Base-by-base conservation (phyloP, 768 basidiomycete species). In the Serendipita sp. region DNA sequence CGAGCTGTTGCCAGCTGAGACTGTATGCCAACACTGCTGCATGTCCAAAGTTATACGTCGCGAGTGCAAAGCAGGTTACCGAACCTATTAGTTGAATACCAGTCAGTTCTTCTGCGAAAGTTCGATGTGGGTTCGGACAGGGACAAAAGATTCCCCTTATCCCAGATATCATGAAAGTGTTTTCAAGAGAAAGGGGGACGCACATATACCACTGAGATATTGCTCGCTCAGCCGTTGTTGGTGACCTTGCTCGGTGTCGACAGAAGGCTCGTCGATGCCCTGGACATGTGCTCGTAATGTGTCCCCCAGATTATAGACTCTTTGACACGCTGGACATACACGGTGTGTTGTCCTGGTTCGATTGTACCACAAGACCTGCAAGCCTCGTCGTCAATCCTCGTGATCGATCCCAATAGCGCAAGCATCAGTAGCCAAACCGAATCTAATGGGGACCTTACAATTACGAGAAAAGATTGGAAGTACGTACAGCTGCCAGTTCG, bases 301-400 rank as follows among this genome's bases (percentile, higher is more conserved):
- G 56, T 91, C 88, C 0, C 86, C 86, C 0, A 90, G 72, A 3
- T 74, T 76, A 69, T 89, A 91, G 31, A 89, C 71, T 16, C 88
- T 74, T 70, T 82, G 81, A 68, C 89, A 91, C 0, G 86, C 80
- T 2, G 89, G 88, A 67, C 89, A 91, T 60, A 90, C 78, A 28
- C 89, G 82, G 61, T 82, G 79, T 9, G 76, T 78, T 3, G 77
- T 71, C 2, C 89, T 80, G 69, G 85, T 88, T 73, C 88, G 88
- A 75, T 91, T 91, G 68, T 90, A 90, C 88, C 88, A 90, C 13
- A 90, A 67, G 9, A 86, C 82, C 87, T 88, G 65, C 22, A 45
- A 34, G n/a, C 5, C 53, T 2, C 22, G n/a, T n/a, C n/a, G n/a
- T 61, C 26, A n/a, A 24, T 51, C 16, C 42, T 13, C 53, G 38